A percentile compares a stretch with the other conserved stretches of the same genome.
Conservation (phyloP, 176 grass and related monocot genomes). For the Phoenix dactylifera region DNA sequence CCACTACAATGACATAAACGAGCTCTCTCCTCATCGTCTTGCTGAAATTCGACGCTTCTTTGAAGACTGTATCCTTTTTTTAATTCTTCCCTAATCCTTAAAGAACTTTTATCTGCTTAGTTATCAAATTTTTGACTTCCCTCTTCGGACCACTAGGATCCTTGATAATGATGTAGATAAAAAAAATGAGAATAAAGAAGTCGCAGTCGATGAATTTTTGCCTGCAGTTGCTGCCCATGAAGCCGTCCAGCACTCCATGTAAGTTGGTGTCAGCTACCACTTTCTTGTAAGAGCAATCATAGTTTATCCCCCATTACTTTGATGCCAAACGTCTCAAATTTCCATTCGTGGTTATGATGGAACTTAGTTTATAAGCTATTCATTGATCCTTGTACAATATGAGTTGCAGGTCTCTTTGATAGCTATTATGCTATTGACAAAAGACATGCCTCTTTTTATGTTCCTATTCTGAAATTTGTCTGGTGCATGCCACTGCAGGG, state of each 20-base stretch:
- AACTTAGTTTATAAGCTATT: too few species aligned
- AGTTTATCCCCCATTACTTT: too few species aligned
- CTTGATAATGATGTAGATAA: constrained; percentile 2
- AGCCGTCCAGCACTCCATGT: constrained; percentile 39
- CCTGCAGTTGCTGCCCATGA: constrained; percentile 29
- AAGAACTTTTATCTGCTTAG: neutral
- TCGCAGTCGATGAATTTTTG: constrained; percentile 26
- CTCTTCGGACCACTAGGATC: neutral
- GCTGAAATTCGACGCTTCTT: constrained; percentile 58
- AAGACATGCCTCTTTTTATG: too few species aligned
- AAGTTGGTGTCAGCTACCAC: constrained; percentile 3
- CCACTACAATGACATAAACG: constrained; percentile 38
- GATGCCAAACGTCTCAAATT: too few species aligned
- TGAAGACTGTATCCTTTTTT: constrained; percentile 34
- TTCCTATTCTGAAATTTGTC: neutral
- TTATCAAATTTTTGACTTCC: neutral
- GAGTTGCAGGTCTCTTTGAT: too few species aligned
- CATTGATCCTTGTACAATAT: too few species aligned
- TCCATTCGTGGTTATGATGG: too few species aligned
- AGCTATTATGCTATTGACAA: too few species aligned
- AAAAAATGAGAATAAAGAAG: constrained; percentile 12
- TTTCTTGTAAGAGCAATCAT: too few species aligned
- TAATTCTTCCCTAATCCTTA: neutral
- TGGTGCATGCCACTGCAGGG: neutral
- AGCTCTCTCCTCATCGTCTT: constrained; percentile 48